Evolutionary conservation across 2,329 filamentous ascomycete genomes (phyloP).

Genomic region (Keithomyces neogunnii): DNA sequence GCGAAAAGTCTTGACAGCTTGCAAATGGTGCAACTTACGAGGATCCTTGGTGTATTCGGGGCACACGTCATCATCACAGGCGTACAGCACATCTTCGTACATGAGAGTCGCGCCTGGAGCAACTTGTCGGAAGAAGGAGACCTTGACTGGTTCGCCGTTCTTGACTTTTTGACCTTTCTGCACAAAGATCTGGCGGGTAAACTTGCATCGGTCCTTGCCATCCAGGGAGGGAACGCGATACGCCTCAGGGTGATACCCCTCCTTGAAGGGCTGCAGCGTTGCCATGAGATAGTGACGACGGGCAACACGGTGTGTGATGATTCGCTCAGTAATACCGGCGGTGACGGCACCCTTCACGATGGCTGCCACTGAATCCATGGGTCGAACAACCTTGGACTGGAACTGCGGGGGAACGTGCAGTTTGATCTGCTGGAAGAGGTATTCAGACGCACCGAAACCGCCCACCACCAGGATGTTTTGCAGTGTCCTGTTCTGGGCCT

Average conservation of each 20-base stretch:
- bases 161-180: slow-evolving; percentile 98
- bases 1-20: neutral
- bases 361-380: slow-evolving; percentile 97
- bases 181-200: slow-evolving; percentile 95
- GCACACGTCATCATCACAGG: slow-evolving; percentile 95
- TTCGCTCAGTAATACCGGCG: slow-evolving; percentile 92
- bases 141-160: slow-evolving; percentile 98
- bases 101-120: slow-evolving; percentile 94
- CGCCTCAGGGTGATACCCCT: slow-evolving; percentile 95
- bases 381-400: slow-evolving; percentile 94
- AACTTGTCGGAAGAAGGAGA: slow-evolving; percentile 96
- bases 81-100: slow-evolving; percentile 98
- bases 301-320: slow-evolving; percentile 93
- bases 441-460: slow-evolving; percentile 96
- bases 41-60: slow-evolving; percentile 99
- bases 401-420: slow-evolving; percentile 97
- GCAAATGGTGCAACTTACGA: slow-evolving; percentile 56
- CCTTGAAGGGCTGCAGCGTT: slow-evolving; percentile 96
- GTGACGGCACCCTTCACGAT: slow-evolving; percentile 98
- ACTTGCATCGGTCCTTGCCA: slow-evolving; percentile 97
- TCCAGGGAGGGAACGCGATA: slow-evolving; percentile 96
- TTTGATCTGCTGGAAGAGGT: slow-evolving; percentile 99
- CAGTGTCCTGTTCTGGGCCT: slow-evolving; percentile 86
- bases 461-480: slow-evolving; percentile 97
- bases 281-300: slow-evolving; percentile 99